A percentile compares a stretch with the other conserved stretches of the same genome.
Conservation (phyloP, 768 basidiomycete genomes). For the Kwoniella sp. region DNA sequence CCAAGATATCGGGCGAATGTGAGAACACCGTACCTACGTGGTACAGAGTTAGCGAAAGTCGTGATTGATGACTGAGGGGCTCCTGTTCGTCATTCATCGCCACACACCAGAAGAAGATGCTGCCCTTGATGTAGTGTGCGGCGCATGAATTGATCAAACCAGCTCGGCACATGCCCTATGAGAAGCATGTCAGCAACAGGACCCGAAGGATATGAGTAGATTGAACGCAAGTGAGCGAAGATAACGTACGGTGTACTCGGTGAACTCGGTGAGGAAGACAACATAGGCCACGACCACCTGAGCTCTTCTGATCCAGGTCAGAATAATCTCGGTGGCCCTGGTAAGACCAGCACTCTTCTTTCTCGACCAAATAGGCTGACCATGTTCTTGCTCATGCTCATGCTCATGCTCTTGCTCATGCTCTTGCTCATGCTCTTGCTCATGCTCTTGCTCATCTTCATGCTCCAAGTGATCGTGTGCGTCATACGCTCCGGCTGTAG, state of each 20-base stretch:
- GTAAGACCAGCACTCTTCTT: conserved; percentile 12
- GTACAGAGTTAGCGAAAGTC: background rate
- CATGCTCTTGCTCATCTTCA: conserved; percentile 7
- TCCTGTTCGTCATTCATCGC: background rate
- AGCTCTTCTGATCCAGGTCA: conserved; percentile 60
- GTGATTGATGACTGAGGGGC: background rate
- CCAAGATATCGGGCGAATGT: conserved; percentile 95
- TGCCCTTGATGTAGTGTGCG: conserved; percentile 83
- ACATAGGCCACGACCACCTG: conserved; percentile 74
- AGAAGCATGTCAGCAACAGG: too few relatives aligned
- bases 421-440: conserved; percentile 22
- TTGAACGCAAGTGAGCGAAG: background rate
- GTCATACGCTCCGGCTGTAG: conserved; percentile 22
- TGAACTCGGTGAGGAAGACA: conserved; percentile 69
- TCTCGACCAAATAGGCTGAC: conserved; percentile 17
- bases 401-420: conserved; percentile 25
- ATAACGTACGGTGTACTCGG: conserved; percentile 65
- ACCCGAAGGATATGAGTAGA: background rate
- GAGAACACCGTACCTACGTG: conserved; percentile 68
- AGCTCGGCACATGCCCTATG: conserved; percentile 72
- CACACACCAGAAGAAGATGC: conserved; percentile 76
- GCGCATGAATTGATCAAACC: conserved; percentile 71
- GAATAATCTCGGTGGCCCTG: conserved; percentile 39
- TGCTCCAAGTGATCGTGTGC: conserved; percentile 13
- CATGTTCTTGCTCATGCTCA: conserved; percentile 28